phyloP scores from a whole-genome alignment of 306 rosid genomes.

The Boehmeria nivea region DNA sequence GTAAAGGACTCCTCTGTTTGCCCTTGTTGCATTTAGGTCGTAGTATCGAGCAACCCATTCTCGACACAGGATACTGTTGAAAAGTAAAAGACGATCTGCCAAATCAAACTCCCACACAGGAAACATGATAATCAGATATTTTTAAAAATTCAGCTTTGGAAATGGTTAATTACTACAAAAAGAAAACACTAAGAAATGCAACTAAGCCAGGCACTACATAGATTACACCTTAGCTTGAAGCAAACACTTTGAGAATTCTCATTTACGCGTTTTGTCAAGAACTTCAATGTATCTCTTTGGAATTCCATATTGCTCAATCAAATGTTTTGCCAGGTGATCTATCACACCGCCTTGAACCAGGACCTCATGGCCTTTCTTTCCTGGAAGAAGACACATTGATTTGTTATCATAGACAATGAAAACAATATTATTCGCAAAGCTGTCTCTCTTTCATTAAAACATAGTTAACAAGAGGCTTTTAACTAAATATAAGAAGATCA shows the following conservation, averaged over 20 bases:
- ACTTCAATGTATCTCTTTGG: slow-evolving; percentile 90
- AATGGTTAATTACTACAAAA: background rate
- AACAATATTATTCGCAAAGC: background rate
- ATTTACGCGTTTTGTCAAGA: slow-evolving; percentile 76
- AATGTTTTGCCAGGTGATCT: slow-evolving; percentile 72
- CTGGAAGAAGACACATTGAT: slow-evolving; percentile 28
- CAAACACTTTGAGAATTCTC: slow-evolving; percentile 12
- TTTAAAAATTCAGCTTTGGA: background rate
- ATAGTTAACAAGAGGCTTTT: background rate
- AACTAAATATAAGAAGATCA: background rate
- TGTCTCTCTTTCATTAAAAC: no score
- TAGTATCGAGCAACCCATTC: no score
- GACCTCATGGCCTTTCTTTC: slow-evolving; percentile 87
- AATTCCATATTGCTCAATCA: slow-evolving; percentile 83
- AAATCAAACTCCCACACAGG: background rate
- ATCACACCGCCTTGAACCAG: slow-evolving; percentile 94
- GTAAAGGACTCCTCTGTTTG: no score
- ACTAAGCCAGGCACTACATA: background rate
- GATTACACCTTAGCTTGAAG: slow-evolving; percentile 4
- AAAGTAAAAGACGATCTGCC: background rate
- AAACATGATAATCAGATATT: background rate
- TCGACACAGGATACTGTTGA: no score
- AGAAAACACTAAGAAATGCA: no score
- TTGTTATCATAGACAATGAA: background rate
- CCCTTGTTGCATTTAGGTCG: no score